Conservation (phyloP, 345 rosid species). For the Camelina hispida region DNA sequence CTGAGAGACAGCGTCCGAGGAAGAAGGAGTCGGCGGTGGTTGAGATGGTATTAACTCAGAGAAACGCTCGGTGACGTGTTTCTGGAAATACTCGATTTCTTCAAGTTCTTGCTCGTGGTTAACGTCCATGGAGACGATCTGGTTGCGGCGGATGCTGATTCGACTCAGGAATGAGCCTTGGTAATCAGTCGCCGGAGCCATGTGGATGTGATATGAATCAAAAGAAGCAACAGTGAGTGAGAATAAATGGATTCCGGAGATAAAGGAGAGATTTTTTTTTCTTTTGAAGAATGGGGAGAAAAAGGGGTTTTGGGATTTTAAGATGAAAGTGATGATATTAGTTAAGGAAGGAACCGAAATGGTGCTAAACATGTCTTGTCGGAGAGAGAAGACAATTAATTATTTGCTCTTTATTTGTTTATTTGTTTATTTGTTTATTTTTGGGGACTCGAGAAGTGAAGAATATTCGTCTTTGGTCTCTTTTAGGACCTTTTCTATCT, state of each 20-base stretch:
- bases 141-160: constrained; percentile 86
- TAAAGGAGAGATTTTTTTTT: constrained; percentile 31
- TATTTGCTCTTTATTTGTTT: constrained; percentile 37
- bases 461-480: constrained; percentile 34
- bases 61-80: constrained; percentile 71
- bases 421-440: not conserved
- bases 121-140: constrained; percentile 79
- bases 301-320: constrained; percentile 16
- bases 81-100: constrained; percentile 82
- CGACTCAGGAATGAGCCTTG: constrained; percentile 86
- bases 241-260: constrained; percentile 1
- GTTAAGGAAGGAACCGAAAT: constrained; percentile 17
- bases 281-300: not conserved
- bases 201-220: constrained; percentile 17
- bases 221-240: not conserved
- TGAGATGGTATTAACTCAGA: constrained; percentile 56
- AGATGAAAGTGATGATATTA: constrained; percentile 15
- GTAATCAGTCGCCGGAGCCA: constrained; percentile 69
- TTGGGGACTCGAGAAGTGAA: constrained; percentile 7
- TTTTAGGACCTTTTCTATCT: not conserved
- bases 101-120: constrained; percentile 80
- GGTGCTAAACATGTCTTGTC: constrained; percentile 45
- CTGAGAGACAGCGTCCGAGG: constrained; percentile 6
- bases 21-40: constrained; percentile 11
- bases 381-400: constrained; percentile 34